Evolutionary conservation across 1,139 yeast genomes (phyloP).

Genomic region (Yamadazyma buinensis): DNA sequence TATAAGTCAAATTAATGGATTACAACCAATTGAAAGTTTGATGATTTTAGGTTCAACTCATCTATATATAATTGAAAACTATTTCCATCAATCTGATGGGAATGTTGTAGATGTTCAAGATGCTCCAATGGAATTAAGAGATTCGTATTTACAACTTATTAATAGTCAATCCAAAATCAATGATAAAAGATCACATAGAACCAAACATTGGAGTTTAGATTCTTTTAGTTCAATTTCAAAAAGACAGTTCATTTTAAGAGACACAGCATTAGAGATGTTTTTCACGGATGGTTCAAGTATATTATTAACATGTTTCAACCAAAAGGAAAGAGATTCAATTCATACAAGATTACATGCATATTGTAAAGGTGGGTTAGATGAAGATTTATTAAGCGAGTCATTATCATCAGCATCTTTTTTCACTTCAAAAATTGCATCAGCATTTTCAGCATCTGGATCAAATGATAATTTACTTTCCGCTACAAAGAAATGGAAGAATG

Average conservation of each 20-base stretch:
- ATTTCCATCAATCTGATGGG: slow-evolving; percentile 54
- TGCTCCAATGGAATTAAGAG: slow-evolving; percentile 58
- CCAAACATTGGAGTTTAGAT: slow-evolving; percentile 53
- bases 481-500: slow-evolving; percentile 68
- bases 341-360: slow-evolving; percentile 44
- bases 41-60: slow-evolving; percentile 63
- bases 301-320: slow-evolving; percentile 52
- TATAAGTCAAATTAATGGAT: slow-evolving; percentile 67
- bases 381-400: slow-evolving; percentile 49
- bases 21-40: slow-evolving; percentile 70
- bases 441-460: slow-evolving; percentile 24
- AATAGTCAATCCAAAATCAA: slow-evolving; percentile 30
- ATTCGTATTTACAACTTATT: slow-evolving; percentile 62
- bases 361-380: slow-evolving; percentile 47
- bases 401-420: slow-evolving; percentile 25
- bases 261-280: slow-evolving; percentile 74
- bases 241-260: slow-evolving; percentile 69
- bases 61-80: slow-evolving; percentile 65
- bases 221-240: slow-evolving; percentile 62
- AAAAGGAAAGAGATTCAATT: slow-evolving; percentile 52
- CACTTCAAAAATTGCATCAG: slow-evolving; percentile 33
- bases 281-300: slow-evolving; percentile 70
- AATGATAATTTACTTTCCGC: slow-evolving; percentile 41
- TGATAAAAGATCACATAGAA: slow-evolving; percentile 33
- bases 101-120: slow-evolving; percentile 69